Conservation (phyloP, 2,329 filamentous ascomycete species). For the Talaromyces albobiverticillius region DNA sequence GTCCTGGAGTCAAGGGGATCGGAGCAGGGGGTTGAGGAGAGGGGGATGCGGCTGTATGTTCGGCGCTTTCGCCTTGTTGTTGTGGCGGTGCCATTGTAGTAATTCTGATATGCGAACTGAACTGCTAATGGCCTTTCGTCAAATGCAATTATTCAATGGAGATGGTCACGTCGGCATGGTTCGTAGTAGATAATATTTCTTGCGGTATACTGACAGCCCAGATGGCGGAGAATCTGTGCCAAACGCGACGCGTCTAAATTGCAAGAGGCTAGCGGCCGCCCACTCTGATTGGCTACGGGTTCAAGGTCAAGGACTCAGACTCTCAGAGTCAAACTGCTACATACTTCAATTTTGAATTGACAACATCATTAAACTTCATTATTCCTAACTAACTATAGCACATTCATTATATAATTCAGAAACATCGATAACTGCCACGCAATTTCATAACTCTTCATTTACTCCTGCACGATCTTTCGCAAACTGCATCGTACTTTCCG, state of each 20-base stretch:
- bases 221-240: slow-evolving; percentile 1
- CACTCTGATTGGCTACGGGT: slow-evolving; percentile 4
- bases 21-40: slow-evolving; percentile 55
- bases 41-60: slow-evolving; percentile 30
- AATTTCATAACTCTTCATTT: not conserved
- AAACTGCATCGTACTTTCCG: slow-evolving; percentile 14
- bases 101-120: not conserved
- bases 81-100: not conserved
- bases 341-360: too few species aligned
- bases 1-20: slow-evolving; percentile 54
- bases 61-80: slow-evolving; percentile 12
- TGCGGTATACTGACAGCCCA: too few species aligned
- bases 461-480: slow-evolving; percentile 5
- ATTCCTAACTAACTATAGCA: too few species aligned
- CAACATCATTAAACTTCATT: too few species aligned
- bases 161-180: too few species aligned
- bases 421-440: too few species aligned
- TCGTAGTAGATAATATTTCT: too few species aligned
- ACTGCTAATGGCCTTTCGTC: not conserved
- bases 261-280: not conserved
- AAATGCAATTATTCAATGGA: too few species aligned
- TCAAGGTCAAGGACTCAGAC: too few species aligned
- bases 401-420: too few species aligned
- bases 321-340: too few species aligned
- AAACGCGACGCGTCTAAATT: slow-evolving; percentile 5